Conservation (phyloP, 371 early-diverging fungal genomes). For the Haplosporangium sp. region DNA sequence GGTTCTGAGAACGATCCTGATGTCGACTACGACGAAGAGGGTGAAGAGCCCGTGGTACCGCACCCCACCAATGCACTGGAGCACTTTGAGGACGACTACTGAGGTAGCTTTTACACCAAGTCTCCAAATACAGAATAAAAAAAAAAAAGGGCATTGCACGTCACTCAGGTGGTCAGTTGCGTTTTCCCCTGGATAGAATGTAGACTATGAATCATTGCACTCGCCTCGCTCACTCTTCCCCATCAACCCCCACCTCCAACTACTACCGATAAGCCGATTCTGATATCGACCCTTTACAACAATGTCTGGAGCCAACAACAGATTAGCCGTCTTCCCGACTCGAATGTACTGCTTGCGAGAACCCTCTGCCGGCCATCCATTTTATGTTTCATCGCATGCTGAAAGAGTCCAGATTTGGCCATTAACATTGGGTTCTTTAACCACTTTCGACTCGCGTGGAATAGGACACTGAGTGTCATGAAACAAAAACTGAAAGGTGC, state of each 20-base stretch:
- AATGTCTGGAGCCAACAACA: constrained; percentile 77
- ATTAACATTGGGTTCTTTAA: too few species aligned
- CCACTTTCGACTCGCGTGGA: constrained; percentile 70
- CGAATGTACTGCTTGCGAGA: constrained; percentile 70
- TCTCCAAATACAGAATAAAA: background rate
- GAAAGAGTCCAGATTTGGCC: too few species aligned
- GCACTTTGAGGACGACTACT: constrained; percentile 12
- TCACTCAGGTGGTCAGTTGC: background rate
- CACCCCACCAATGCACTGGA: constrained; percentile 35
- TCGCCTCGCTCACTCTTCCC: background rate
- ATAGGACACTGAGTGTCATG: constrained; percentile 68
- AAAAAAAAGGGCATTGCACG: background rate
- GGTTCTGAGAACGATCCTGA: constrained; percentile 22
- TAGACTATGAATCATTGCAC: constrained; percentile 3
- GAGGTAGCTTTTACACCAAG: background rate
- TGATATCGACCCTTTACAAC: background rate
- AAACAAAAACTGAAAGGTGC: constrained; percentile 98
- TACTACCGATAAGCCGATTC: background rate
- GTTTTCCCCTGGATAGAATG: background rate
- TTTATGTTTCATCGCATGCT: background rate
- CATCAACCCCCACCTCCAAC: background rate
- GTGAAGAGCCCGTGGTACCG: constrained; percentile 23
- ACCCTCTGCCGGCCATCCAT: background rate
- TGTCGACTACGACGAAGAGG: constrained; percentile 33
- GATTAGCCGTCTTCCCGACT: constrained; percentile 87